Conservation (phyloP, 2,329 filamentous ascomycete species). For the Leptographium flavum region DNA sequence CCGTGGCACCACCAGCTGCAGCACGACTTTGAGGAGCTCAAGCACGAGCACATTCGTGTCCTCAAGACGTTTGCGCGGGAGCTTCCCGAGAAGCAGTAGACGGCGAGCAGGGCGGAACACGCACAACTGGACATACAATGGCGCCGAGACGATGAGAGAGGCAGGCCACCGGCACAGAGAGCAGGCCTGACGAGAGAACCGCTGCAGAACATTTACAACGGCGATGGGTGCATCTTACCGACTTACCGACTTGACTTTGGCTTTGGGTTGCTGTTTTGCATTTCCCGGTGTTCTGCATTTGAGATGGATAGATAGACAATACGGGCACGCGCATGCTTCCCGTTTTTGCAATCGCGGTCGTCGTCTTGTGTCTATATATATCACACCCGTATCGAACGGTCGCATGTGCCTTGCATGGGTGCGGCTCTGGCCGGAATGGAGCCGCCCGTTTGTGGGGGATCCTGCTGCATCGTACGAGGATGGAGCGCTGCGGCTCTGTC, state of each 20-base stretch:
- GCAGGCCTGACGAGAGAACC: not conserved
- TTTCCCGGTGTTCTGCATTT: too few relatives aligned
- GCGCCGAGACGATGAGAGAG: not conserved
- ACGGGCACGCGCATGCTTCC: too few relatives aligned
- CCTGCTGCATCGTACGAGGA: not conserved
- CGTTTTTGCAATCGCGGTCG: too few relatives aligned
- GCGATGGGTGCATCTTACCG: too few relatives aligned
- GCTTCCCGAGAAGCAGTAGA: not conserved
- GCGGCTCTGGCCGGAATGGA: not conserved
- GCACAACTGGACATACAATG: not conserved
- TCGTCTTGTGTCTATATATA: not conserved
- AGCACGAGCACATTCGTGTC: constrained; percentile 38
- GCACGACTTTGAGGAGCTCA: constrained; percentile 43
- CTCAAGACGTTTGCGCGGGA: constrained; percentile 13
- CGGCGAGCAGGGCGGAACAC: not conserved
- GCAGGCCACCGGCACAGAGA: not conserved
- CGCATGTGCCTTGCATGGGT: not conserved
- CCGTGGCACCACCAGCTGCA: constrained; percentile 56
- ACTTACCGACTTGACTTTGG: too few relatives aligned
- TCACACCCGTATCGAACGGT: not conserved
- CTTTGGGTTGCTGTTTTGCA: too few relatives aligned
- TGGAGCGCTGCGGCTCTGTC: not conserved
- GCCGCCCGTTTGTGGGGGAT: not conserved
- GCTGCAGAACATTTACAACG: not conserved
- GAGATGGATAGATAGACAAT: too few relatives aligned